Conservation (phyloP, 2,329 filamentous ascomycete genomes). For the Rhynchosporium agropyri region DNA sequence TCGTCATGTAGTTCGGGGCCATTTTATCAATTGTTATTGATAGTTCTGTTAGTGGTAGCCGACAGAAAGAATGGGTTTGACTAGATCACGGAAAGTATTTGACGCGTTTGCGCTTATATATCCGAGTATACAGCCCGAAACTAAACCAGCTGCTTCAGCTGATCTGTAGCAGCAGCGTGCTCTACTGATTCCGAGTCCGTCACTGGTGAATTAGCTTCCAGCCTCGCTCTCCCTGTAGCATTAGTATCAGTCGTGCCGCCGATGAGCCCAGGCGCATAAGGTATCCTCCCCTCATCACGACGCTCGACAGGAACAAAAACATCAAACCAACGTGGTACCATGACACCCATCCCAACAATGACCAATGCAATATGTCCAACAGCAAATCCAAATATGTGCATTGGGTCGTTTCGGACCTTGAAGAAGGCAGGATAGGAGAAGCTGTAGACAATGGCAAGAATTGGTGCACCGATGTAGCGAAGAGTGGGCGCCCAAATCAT, state of each 20-base stretch:
- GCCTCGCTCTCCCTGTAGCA: background rate
- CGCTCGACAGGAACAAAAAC: conserved; percentile 10
- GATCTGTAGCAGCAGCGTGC: background rate
- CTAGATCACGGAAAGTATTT: conserved; percentile 4
- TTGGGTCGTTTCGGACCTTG: conserved; percentile 12
- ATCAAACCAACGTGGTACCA: conserved; percentile 13
- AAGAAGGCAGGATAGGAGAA: conserved; percentile 14
- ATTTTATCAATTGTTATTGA: no score
- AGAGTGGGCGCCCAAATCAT: conserved; percentile 11
- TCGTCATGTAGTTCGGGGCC: no score
- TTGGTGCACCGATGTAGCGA: conserved; percentile 3
- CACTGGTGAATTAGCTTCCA: background rate
- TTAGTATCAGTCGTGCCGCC: conserved; percentile 2
- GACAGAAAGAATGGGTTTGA: background rate
- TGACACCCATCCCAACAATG: conserved; percentile 4
- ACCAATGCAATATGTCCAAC: conserved; percentile 10
- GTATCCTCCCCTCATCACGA: conserved; percentile 8
- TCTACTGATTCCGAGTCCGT: background rate
- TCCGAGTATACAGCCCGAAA: background rate
- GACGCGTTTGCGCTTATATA: conserved; percentile 11
- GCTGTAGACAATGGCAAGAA: conserved; percentile 12
- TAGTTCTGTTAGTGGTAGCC: background rate
- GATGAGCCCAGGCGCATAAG: conserved; percentile 9
- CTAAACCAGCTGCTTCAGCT: background rate
- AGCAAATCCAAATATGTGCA: conserved; percentile 12